Base-by-base conservation (phyloP, 371 early-diverging fungal species). In the Mortierella sp. region DNA sequence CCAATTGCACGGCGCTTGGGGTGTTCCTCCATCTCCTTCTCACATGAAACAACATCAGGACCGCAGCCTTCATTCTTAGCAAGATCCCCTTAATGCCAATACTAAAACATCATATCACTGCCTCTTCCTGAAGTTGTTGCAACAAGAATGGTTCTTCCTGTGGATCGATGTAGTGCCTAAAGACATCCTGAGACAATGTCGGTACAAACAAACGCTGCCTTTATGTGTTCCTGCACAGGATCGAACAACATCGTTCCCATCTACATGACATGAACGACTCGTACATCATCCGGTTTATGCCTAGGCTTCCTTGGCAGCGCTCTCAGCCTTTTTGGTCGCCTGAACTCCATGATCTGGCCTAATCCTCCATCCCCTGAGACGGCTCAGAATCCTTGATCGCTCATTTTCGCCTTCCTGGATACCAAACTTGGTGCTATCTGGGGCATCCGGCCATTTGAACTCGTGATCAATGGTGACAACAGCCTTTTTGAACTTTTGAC, bases 401-500 rank as follows among this genome's bases (percentile, higher is more conserved):
- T 78, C 60, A 17, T 50, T 61, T 52, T 77, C 77, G 60, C 85
- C 83, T 29, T 66, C 72, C 73, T 85, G 74, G 16, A 82, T 82
- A 43, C 88, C 88, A 74, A 92, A 85, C 41, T 85, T 81, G 39
- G 71, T 80, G n/a, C 84, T 80, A 29, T 85, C 84, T 28, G 94
- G 92, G 19, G 84, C 85, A 16, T 80, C 78, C 0, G 98, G 98
- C 74, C 89, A 96, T 43, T 82, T 78, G 68, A 97, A 96, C 62
- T 94, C 92, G 44, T 92, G 86, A 49, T 82, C 85, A 63, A 94
- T 86, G 1, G 98, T 96, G 34, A 98, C 92, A 57, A 98, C 91
- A 19, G 94, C 97, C 83, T 96, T 95, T 73, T 96, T 98, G 79
- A 87, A 94, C 60, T 87, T 85, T 40, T 87, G 62, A 29, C 82